Conservation (phyloP, 768 basidiomycete species). For the Russula ochroleuca region DNA sequence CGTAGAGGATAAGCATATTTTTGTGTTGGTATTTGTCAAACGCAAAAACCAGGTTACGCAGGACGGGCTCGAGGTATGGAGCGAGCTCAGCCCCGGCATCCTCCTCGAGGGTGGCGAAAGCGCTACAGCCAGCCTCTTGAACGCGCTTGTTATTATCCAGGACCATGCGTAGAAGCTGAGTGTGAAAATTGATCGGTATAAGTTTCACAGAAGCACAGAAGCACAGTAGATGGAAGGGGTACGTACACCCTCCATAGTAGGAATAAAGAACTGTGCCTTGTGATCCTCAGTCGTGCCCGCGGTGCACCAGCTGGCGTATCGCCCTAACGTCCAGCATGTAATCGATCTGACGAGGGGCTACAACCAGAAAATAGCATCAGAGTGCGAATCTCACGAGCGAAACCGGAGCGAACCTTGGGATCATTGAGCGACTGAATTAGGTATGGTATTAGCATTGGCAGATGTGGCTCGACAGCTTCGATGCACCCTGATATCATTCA, state of each 20-base stretch:
- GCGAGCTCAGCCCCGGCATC: conserved; percentile 88
- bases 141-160: conserved; percentile 98
- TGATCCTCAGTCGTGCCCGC: conserved; percentile 80
- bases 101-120: conserved; percentile 97
- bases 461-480: conserved; percentile 89
- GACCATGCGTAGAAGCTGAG: conserved; percentile 94
- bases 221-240: conserved; percentile 30
- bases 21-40: conserved; percentile 99
- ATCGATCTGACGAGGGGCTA: conserved; percentile 97
- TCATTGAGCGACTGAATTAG: conserved; percentile 87
- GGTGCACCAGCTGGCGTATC: conserved; percentile 98
- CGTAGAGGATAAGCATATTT: conserved; percentile 97
- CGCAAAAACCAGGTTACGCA: conserved; percentile 91
- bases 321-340: conserved; percentile 98
- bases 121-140: conserved; percentile 98
- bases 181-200: conserved; percentile 16
- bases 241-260: conserved; percentile 93
- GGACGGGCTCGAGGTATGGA: conserved; percentile 91
- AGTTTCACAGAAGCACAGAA: conserved; percentile 20
- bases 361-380: conserved; percentile 11
- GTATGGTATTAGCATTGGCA: conserved; percentile 91
- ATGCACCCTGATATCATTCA: conserved; percentile 70
- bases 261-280: conserved; percentile 87
- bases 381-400: neutral
- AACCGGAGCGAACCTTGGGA: conserved; percentile 60